Evolutionary conservation across 805 yeast genomes (phyloP), one percentile per base, ranked within the genome.

Genomic region (Saccharomycopsis guyanensis): DNA sequence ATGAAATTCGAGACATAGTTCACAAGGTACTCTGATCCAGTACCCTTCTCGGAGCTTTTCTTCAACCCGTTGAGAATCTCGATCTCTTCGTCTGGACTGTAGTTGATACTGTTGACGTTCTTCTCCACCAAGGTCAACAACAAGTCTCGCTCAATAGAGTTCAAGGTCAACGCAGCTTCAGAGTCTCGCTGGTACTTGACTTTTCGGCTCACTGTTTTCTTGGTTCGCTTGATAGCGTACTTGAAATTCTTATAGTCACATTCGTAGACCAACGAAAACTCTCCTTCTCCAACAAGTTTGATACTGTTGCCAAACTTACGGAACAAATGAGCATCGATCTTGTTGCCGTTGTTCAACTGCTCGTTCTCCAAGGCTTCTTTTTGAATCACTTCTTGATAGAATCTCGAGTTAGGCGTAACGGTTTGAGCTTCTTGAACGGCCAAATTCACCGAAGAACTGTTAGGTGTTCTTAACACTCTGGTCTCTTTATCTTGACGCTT

Each of bases 221-320:
- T 86, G 23, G 93, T 78, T 49, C 95, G 72, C 63, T 93, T 93
- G 44, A 93, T 93, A 0, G 97, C 97, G 62, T 80, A 87, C 57
- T 77, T 62, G 4, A 13, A 33, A 46, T 72, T 70, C 50, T 80
- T 79, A 57, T 79, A 83, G 15, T 78, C 72, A 40, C 91, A 91
- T 51, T 85, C 86, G 62, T 79, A 93, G 15, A 94, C 98, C 19
- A 78, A 68, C 2, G 96, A 87, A 58, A 93, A 93, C 61, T 87
- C 95, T 19, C 98, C 97, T 32, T 74, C 69, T 2, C 96, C 96
- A 23, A 91, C 67, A 40, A 80, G 65, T 38, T 72, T 71, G 38
- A 91, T 89, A 52, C 81, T 80, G 20, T 15, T 7, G 7, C 49
- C 51, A 12, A 50, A 27, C 31, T 33, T 43, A 10, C 19, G 31